phyloP scores from a whole-genome alignment of 2,329 filamentous ascomycete species.

The Epichloe uncinata region DNA sequence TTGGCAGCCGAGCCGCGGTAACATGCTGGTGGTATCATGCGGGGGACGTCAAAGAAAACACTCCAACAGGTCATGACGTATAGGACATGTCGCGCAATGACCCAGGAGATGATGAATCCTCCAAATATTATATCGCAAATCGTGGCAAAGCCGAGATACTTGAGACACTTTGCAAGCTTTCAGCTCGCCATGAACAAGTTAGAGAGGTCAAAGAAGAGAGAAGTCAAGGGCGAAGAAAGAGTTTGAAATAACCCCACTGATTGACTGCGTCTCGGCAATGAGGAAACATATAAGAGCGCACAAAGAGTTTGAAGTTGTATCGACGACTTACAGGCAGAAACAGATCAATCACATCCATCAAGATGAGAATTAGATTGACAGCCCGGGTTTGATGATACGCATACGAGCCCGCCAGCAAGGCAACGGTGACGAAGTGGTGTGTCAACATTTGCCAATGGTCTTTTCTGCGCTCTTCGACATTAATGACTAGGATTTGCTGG shows the following conservation, averaged over 20 bases:
- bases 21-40: slow-evolving; percentile 54
- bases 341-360: slow-evolving; percentile 91
- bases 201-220: too few relatives aligned
- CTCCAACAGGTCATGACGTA: slow-evolving; percentile 76
- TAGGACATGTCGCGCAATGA: slow-evolving; percentile 67
- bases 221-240: too few relatives aligned
- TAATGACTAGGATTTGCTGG: slow-evolving; percentile 85
- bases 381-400: slow-evolving; percentile 77
- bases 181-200: too few relatives aligned
- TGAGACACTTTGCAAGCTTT: slow-evolving; percentile 81
- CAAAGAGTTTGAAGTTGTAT: not conserved
- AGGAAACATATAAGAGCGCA: slow-evolving; percentile 1
- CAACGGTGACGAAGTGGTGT: slow-evolving; percentile 83
- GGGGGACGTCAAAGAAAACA: slow-evolving; percentile 53
- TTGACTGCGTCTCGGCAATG: too few relatives aligned
- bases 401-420: slow-evolving; percentile 70
- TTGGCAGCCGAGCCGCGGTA: slow-evolving; percentile 47
- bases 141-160: slow-evolving; percentile 66
- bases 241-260: too few relatives aligned
- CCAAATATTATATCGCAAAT: slow-evolving; percentile 76
- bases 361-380: slow-evolving; percentile 73
- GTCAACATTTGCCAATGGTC: slow-evolving; percentile 94
- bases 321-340: slow-evolving; percentile 56
- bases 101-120: slow-evolving; percentile 76
- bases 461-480: slow-evolving; percentile 88